These are phyloP conservation scores for Rhodofomes roseus DNA, from an alignment of 1,284 basidiomycete genomes.

Conservation along the genomic window DNA sequence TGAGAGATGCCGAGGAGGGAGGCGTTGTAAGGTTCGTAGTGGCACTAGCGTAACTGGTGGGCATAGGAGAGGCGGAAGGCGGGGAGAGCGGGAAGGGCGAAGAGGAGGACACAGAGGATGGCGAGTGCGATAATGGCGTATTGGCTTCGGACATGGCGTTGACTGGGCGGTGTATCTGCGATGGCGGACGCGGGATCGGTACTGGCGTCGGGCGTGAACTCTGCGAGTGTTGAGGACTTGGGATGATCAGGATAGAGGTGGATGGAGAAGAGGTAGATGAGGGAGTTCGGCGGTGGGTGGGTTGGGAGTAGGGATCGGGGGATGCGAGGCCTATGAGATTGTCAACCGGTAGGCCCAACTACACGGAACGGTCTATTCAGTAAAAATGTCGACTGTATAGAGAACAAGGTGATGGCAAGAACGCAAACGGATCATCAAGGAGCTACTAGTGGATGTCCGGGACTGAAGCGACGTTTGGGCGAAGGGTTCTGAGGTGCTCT, in stretches of 20 bases:
- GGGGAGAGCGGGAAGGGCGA: constrained; percentile 51
- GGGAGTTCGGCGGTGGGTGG: constrained; percentile 53
- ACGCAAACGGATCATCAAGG: too few species aligned
- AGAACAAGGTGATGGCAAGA: too few species aligned
- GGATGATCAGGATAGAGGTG: constrained; percentile 36
- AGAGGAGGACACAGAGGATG: constrained; percentile 50
- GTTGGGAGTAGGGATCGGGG: constrained; percentile 63
- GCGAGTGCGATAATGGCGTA: constrained; percentile 58
- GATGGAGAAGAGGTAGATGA: constrained; percentile 44
- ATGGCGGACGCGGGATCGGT: constrained; percentile 65
- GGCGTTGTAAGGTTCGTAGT: constrained; percentile 65
- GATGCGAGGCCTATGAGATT: constrained; percentile 66
- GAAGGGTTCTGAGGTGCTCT: too few species aligned
- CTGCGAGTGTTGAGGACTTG: constrained; percentile 28
- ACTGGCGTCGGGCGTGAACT: constrained; percentile 38
- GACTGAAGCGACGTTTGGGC: too few species aligned
- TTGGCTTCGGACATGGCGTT: constrained; percentile 40
- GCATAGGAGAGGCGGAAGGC: constrained; percentile 50
- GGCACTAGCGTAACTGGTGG: constrained; percentile 51
- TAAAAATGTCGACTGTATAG: too few species aligned
- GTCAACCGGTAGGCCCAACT: constrained; percentile 74
- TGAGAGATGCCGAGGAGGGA: constrained; percentile 53
- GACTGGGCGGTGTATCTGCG: constrained; percentile 53
- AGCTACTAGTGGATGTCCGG: too few species aligned
- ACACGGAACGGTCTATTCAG: neutral